These are phyloP conservation scores for Anisodus tanguticus DNA, from an alignment of 257 asterid species.

Conservation along the genomic window DNA sequence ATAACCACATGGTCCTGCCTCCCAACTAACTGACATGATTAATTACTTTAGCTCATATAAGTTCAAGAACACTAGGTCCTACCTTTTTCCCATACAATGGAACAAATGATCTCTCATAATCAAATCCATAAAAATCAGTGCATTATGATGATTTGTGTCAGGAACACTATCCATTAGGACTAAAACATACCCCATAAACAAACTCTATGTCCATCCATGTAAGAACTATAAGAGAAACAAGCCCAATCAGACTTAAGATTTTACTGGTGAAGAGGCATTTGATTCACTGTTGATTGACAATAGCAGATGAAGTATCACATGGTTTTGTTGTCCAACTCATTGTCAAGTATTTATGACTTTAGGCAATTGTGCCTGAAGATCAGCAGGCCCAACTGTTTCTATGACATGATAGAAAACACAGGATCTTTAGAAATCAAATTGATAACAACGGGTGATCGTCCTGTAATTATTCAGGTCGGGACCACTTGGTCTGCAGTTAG, in stretches of 20 bases:
- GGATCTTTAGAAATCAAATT: background rate
- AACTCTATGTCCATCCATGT: background rate
- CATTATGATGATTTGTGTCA: background rate
- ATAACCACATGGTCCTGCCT: background rate
- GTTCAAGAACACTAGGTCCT: background rate
- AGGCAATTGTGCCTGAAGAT: background rate
- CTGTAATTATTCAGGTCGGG: background rate
- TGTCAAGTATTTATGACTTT: background rate
- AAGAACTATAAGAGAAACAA: no score
- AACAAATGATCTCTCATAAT: background rate
- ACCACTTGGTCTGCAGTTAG: background rate
- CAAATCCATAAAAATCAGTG: background rate
- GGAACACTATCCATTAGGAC: background rate
- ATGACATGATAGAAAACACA: background rate
- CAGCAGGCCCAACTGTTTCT: background rate
- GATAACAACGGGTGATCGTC: background rate
- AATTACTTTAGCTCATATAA: constrained; percentile 20
- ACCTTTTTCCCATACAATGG: background rate
- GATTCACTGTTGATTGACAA: background rate
- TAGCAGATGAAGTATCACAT: constrained; percentile 25
- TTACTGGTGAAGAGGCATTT: constrained; percentile 3
- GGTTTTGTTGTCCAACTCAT: background rate
- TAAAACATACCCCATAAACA: background rate
- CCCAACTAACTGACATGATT: constrained; percentile 12
- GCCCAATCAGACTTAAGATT: background rate